These are phyloP conservation scores for Lanmaoa pseudosensibilis DNA, from an alignment of 768 basidiomycete genomes.

Conservation along the genomic window DNA sequence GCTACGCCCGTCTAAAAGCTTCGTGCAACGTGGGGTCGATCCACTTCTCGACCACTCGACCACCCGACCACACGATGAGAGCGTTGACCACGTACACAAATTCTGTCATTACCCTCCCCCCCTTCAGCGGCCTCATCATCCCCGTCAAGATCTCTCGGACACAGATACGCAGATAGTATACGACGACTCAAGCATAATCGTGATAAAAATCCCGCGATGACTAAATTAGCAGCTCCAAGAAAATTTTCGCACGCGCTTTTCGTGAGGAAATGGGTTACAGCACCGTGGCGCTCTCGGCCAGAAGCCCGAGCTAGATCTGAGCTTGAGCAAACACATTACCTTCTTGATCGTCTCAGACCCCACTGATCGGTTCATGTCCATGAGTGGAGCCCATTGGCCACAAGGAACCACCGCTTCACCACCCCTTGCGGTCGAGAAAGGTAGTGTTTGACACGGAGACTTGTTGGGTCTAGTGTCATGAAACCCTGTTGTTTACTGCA, in stretches of 20 bases:
- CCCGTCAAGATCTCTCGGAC: not conserved
- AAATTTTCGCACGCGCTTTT: not conserved
- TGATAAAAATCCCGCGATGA: not conserved
- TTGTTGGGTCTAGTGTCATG: not conserved
- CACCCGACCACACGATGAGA: not conserved
- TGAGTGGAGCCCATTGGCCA: not conserved
- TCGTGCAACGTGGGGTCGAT: not conserved
- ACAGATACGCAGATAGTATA: not conserved
- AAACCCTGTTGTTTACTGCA: not conserved
- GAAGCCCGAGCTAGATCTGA: not conserved
- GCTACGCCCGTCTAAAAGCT: not conserved
- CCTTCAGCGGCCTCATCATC: too few species aligned
- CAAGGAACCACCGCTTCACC: not conserved
- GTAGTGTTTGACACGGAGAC: not conserved
- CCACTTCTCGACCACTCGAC: not conserved
- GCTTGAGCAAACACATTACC: not conserved
- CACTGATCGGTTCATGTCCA: not conserved
- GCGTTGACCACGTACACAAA: not conserved
- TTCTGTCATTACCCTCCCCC: too few species aligned
- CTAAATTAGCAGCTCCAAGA: not conserved
- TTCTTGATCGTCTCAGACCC: not conserved
- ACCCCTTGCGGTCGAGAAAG: too few species aligned
- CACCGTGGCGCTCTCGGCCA: slow-evolving; percentile 2
- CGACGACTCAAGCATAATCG: not conserved
- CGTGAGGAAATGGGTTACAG: not conserved